A percentile compares a stretch with the other conserved stretches of the same genome.
Conservation (phyloP, 2,329 filamentous ascomycete species). For the Penicillium sp. region DNA sequence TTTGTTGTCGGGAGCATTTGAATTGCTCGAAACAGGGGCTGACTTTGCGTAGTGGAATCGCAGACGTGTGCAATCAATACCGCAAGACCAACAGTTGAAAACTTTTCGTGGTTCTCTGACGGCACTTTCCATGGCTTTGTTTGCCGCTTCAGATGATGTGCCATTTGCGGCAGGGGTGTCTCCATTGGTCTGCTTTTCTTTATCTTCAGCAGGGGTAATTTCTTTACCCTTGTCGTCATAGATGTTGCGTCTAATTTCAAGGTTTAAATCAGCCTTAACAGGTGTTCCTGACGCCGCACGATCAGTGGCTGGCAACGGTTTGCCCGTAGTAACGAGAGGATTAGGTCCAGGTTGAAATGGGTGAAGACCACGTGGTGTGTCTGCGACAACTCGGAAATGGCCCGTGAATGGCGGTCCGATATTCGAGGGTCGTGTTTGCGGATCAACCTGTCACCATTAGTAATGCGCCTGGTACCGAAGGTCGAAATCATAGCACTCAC, state of each 20-base stretch:
- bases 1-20: conserved; percentile 59
- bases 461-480: background rate
- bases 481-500: conserved; percentile 48
- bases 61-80: conserved; percentile 76
- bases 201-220: conserved; percentile 55
- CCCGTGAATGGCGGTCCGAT: conserved; percentile 96
- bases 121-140: conserved; percentile 59
- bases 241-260: conserved; percentile 91
- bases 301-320: conserved; percentile 66
- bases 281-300: conserved; percentile 62
- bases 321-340: conserved; percentile 60
- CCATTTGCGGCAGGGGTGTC: conserved; percentile 67
- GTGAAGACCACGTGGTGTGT: conserved; percentile 90
- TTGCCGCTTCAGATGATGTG: conserved; percentile 53
- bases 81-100: conserved; percentile 84
- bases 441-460: conserved; percentile 68
- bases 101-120: conserved; percentile 61
- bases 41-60: conserved; percentile 68
- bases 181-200: conserved; percentile 56
- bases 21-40: conserved; percentile 52
- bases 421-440: conserved; percentile 88
- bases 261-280: conserved; percentile 76
- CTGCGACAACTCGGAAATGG: conserved; percentile 92
- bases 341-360: conserved; percentile 89
- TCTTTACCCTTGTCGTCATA: conserved; percentile 92